Base-by-base conservation (phyloP, 1,139 yeast genomes). In the Taphrina flavorubra region DNA sequence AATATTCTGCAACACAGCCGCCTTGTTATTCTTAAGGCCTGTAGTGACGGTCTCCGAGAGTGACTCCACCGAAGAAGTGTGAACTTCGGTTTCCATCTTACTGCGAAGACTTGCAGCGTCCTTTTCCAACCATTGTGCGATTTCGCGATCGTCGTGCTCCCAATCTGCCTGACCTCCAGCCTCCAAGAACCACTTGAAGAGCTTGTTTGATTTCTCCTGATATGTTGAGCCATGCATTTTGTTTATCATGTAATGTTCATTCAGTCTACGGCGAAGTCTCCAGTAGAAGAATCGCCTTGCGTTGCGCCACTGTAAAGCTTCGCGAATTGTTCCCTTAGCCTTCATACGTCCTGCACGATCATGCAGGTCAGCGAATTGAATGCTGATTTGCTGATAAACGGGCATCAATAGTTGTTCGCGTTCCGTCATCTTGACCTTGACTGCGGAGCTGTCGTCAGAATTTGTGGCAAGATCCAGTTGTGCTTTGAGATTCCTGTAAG, bases 221-320 rank as follows among this genome's bases (percentile, higher is more conserved):
- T 56, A 25, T 16, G 61, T 49, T 11, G 56, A 18, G 18, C 68
- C 69, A 31, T 51, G 86, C 75, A 92, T 85, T 76, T 90, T 85
- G 79, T 85, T 87, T 78, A 91, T 82, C 76, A 92, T 83, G 79
- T 91, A 90, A 79, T 91, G 96, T 81, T 94, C 98, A 78, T 90
- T 88, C 80, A 95, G 83, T 81, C 97, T 90, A 81, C 99, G 89
- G 82, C 97, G 91, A 73, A 91, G 86, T 81, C 99, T 88, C 99
- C 99, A 94, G 94, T 91, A 94, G 87, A 94, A 95, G 86, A 85
- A 90, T 76, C 98, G 87, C 83, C 99, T 90, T 44, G 98, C 86
- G 69, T 92, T 84, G 60, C 80, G 80, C 97, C 97, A 92, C 76
- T 89, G 87, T 70, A 94, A 80, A 75, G 92, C 95, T 79, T 88